Evolutionary conservation across 495 filamentous ascomycete genomes (phyloP), one percentile per base, ranked within the genome.

Genomic region (Penicillium goetzii): DNA sequence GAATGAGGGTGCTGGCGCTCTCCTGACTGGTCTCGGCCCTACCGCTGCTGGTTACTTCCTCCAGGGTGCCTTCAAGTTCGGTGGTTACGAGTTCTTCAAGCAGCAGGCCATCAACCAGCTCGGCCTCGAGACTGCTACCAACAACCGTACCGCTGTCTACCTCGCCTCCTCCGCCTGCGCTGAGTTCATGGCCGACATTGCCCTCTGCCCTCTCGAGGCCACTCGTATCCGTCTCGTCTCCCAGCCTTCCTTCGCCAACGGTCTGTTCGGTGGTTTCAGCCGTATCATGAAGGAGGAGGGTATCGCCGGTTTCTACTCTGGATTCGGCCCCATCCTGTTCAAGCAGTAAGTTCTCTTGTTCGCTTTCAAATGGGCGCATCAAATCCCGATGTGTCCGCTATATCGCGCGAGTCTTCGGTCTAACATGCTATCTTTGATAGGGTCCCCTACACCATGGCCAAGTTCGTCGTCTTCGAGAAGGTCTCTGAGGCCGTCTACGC

Each of bases 381-480:
- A 21, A 14, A 23, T 52, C 3, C 41, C 41, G n/a, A 47, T 23
- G n/a, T 47, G 4, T 32, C 23, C 23, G 50, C 23, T 10, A 49
- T 12, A 25, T 56, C 12, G 34, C 21, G n/a, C 17, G 34, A 26
- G 9, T 11, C 40, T 12, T 40, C 4, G 9, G 9, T 47, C 59
- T 71, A 49, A 72, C 67, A 36, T 9, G 28, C 36, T 36, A 23
- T 56, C 21, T 26, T 30, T 36, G 33, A 54, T 69, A 96, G 92
- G 86, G 90, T 99, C 78, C 95, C 95, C 63, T 99, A 99, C 85
- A 99, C 95, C 78, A 97, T 99, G 95, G 85, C 96, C 85, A 99
- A 99, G 86, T 99, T 99, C 86, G 95, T 97, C 80, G 95, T 97
- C 69, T 97, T 89, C 88, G 95, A 99, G 86, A 97, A 97, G 87